Evolutionary conservation across 2,329 filamentous ascomycete genomes (phyloP), one percentile per base, ranked within the genome.

Genomic region (Aspergillus floridensis): DNA sequence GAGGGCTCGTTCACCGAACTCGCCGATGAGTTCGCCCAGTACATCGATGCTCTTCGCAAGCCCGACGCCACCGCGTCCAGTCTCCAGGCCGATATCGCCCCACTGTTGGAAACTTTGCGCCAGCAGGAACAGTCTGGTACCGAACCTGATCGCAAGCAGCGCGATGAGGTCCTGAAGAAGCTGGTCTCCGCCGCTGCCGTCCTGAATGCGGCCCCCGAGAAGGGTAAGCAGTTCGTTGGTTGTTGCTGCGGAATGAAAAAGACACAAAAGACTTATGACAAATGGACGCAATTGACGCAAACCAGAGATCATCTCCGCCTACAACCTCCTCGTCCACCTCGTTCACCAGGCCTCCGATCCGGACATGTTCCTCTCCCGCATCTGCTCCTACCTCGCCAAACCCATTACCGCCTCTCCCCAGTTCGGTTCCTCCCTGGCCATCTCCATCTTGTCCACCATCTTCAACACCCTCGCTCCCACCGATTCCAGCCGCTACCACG

Each of bases 251-350:
- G 26, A 54, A 41, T 12, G 7, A 29, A 29, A 63, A 51, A 51
- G 21, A 63, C 48, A 52, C 46, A 50, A 65, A 59, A 52, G 53
- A 38, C 56, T 12, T 16, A 52, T 66, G 49, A 65, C 62, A 56
- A 57, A 48, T 32, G 44, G 59, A 59, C 67, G 16, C 14, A 75
- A 66, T 54, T 29, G n/a, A 41, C 32, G 14, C 7, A 60, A 60
- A 60, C 65, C 72, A 88, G 93, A 98, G 79, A 95, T 97, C 76
- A 93, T 92, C 62, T 89, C 93, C 60, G 92, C 93, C 62, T 97
- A 97, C 81, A 98, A 99, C 81, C 89, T 98, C 69, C 88, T 99
- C 76, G 88, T 98, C 73, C 91, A 97, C 82, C 88, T 99, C 61
- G 87, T 96, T 67, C 84, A 92, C 71, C 91, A 96, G 80, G 91